Evolutionary conservation across 805 yeast genomes (phyloP).

Genomic region (Myxozyma sirexii): DNA sequence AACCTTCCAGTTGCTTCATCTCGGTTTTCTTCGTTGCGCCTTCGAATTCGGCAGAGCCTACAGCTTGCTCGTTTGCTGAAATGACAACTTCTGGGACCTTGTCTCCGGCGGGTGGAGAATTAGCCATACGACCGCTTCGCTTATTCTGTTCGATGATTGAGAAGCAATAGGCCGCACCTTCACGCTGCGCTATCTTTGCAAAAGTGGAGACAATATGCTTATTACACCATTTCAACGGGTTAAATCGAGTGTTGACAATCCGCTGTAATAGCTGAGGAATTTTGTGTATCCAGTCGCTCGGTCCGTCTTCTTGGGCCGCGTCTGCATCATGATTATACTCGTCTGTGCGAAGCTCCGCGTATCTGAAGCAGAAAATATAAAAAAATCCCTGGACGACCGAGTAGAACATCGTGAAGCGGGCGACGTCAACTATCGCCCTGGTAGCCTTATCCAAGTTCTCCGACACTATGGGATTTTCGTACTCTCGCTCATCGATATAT

Average conservation of each 20-base stretch:
- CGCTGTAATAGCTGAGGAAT: conserved; percentile 86
- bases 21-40: conserved; percentile 1
- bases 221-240: conserved; percentile 90
- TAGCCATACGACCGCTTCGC: conserved; percentile 47
- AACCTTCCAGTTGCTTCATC: conserved; percentile 74
- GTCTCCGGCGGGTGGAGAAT: conserved; percentile 45
- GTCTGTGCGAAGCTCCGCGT: conserved; percentile 54
- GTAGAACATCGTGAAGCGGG: conserved; percentile 83
- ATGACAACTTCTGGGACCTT: conserved; percentile 42
- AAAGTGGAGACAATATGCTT: conserved; percentile 91
- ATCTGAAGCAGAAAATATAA: conserved; percentile 90
- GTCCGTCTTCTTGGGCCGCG: conserved; percentile 28
- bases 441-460: background rate
- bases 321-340: conserved; percentile 37
- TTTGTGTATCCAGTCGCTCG: conserved; percentile 68
- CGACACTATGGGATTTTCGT: conserved; percentile 58
- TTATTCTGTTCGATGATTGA: conserved; percentile 90
- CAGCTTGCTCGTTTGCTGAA: conserved; percentile 1
- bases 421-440: conserved; percentile 59
- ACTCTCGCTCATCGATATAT: conserved; percentile 81
- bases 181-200: conserved; percentile 87
- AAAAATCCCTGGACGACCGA: conserved; percentile 88
- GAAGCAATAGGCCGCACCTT: conserved; percentile 89
- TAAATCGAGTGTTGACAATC: conserved; percentile 81
- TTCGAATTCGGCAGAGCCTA: background rate